Base-by-base conservation (phyloP, 2,329 filamentous ascomycete species). In the Harringtonia aguacate region DNA sequence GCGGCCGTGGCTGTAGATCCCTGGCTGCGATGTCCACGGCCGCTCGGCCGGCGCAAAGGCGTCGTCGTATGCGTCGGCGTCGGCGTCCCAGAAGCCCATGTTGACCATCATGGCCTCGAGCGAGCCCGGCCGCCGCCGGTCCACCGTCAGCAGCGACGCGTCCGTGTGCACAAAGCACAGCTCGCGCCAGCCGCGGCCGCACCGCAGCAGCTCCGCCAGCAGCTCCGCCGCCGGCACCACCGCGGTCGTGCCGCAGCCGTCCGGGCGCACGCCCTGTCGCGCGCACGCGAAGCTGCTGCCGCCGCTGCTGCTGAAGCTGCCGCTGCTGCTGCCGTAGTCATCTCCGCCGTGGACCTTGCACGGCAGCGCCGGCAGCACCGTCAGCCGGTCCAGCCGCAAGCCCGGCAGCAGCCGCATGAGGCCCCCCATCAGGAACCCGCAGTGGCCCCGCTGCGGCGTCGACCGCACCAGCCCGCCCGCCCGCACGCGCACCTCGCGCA, bases 31-130 rank as follows among this genome's bases (percentile, higher is more conserved):
- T n/a, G n/a, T n/a, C 30, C 17, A 28, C 43, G 2, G 41, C 38
- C 35, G 42, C 34, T 51, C 47, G 12, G 39, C 44, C 13, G 15
- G 22, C 4, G 44, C 48, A 41, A 46, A 52, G 7, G 48, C 39
- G 15, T 42, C 41, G 20, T 49, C 47, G 33, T 47, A 46, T 5
- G 24, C 39, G 28, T 50, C 46, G 22, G 35, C 22, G 38, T 50
- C 46, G n/a, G 45, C 45, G 27, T 50, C 46, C 51, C 51, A 53
- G 44, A 51, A 53, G 17, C 51, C 51, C 49, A 53, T 48, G 39
- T 44, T 51, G 41, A 51, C 39, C 51, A 53, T 53, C 51, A 53
- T 50, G 31, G 51, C 51, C 33, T 53, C 51, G n/a, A 53, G 41
- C 4, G 50, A 50, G 44, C 49, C 46, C 4, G 44, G 47, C 6